Conservation (phyloP, 2,329 filamentous ascomycete genomes). For the Colletotrichum plurivorum region DNA sequence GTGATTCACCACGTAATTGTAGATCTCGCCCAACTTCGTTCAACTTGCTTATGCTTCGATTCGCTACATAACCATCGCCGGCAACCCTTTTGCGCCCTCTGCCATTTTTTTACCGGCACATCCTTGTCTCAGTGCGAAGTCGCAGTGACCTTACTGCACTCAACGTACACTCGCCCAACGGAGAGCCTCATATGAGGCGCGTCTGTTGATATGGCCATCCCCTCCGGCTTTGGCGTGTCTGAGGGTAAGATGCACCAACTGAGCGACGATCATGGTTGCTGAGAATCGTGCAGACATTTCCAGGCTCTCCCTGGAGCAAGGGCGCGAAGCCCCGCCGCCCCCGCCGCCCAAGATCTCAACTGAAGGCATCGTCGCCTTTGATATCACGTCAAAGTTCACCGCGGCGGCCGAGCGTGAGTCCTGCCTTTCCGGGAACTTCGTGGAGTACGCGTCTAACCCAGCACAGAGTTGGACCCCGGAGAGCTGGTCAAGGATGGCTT, state of each 20-base stretch:
- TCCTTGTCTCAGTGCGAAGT: constrained; percentile 26
- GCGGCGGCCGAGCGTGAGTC: constrained; percentile 66
- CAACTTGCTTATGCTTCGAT: neutral
- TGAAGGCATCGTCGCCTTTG: constrained; percentile 67
- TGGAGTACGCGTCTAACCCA: constrained; percentile 43
- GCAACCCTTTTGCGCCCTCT: too few species aligned
- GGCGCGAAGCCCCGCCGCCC: constrained; percentile 48
- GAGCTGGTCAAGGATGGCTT: constrained; percentile 93
- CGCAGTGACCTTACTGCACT: constrained; percentile 35
- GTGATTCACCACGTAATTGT: neutral
- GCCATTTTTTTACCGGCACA: constrained; percentile 18
- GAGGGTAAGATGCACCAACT: constrained; percentile 49
- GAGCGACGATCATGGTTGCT: constrained; percentile 25
- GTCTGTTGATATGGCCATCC: constrained; percentile 30
- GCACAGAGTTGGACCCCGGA: constrained; percentile 79
- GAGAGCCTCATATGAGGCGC: constrained; percentile 32
- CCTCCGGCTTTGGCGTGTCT: constrained; percentile 50
- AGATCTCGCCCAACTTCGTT: neutral
- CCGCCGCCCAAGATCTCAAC: constrained; percentile 58
- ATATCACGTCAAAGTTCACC: constrained; percentile 71
- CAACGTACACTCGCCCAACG: constrained; percentile 26
- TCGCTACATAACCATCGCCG: too few species aligned
- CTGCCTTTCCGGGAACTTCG: neutral
- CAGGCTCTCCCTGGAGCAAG: constrained; percentile 56
- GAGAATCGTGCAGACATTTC: constrained; percentile 54